These are phyloP conservation scores for Xenoacremonium recifei DNA, from an alignment of 2,329 filamentous ascomycete genomes.

Conservation along the genomic window DNA sequence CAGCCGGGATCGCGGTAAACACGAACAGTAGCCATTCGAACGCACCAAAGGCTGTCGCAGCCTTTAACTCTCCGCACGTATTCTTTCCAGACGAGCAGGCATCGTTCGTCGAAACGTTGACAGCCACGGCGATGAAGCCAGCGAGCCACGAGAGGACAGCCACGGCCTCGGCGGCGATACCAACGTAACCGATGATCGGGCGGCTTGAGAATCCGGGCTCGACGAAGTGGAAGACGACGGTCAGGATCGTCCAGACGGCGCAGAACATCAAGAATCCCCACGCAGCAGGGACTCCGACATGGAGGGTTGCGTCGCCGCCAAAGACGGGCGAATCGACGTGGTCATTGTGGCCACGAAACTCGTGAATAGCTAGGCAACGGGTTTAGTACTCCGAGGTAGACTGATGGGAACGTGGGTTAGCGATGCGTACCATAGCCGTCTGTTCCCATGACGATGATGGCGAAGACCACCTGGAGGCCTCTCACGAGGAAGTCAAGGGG, in stretches of 20 bases:
- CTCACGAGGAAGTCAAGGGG: neutral
- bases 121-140: neutral
- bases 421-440: neutral
- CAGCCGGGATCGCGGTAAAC: neutral
- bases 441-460: neutral
- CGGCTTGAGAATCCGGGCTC: neutral
- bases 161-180: neutral
- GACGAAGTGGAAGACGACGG: neutral
- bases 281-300: neutral
- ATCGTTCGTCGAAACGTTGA: neutral
- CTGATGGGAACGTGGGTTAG: too few species aligned
- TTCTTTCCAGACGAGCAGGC: neutral
- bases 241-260: neutral
- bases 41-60: neutral
- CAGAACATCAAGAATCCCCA: neutral
- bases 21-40: neutral
- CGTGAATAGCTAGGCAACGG: neutral
- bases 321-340: neutral
- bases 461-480: neutral
- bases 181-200: neutral
- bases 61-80: neutral
- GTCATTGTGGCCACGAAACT: neutral
- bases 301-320: neutral
- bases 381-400: neutral
- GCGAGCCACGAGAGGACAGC: neutral